Base-by-base conservation (phyloP, 169 alveolate species). In the Plasmodium adleri region DNA sequence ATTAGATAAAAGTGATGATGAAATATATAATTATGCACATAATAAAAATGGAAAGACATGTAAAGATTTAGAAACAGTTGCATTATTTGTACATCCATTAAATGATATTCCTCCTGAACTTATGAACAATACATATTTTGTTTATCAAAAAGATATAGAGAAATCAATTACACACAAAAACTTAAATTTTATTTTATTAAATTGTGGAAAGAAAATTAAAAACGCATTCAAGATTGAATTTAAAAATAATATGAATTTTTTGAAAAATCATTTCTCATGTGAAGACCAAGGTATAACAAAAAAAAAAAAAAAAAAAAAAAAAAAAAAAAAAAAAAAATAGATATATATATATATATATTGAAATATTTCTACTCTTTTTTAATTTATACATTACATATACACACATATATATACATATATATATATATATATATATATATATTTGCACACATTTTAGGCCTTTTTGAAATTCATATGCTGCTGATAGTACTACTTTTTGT, bases 181-280 rank as follows among this genome's bases (percentile, higher is more conserved):
- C 2, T 15, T 83, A 60, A 83, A 56, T 26, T 83, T 83, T 47
- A 64, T 63, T 60, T 22, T 83, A 43, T 62, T 70, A 17, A 59
- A 58, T 68, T 83, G 91, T 54, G 74, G 74, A 1, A 59, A 59
- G 5, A 62, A 83, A 20, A 26, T 68, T 47, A 83, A 83, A 62
- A 83, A 83, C 59, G 91, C 85, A 5, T 83, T 67, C 45, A 83
- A 83, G 54, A 83, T 83, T 20, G 91, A 83, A 15, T 83, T 83
- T 26, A 22, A 71, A 58, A 83, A 83, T 49, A 59, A 68, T 50
- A 17, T 22, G 45, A 58, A 68, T 47, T 83, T 83, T 83, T 56
- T 83, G 63, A 83, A 49, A 28, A 56, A 83, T 39, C 91, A 83
- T 20, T 83, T 83, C 60, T 83, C 91, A 20, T 83, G 91, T 26